phyloP scores from a whole-genome alignment of 257 asterid genomes.

The Misopates orontium region DNA sequence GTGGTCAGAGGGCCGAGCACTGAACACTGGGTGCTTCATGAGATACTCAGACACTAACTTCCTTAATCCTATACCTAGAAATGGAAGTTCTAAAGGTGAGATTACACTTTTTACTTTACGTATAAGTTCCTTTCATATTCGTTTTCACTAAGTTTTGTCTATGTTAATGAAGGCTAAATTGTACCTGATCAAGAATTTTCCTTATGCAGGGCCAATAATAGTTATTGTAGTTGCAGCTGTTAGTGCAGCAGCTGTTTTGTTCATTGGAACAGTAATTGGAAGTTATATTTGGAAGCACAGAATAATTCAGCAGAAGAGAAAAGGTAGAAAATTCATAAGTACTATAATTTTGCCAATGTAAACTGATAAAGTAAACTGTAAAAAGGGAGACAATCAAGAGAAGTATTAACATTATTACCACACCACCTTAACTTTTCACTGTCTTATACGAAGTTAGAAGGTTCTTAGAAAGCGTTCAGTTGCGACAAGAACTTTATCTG shows the following conservation, averaged over 20 bases:
- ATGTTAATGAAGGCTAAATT: not conserved
- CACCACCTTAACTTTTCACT: no score
- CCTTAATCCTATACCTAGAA: constrained; percentile 51
- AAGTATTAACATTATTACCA: no score
- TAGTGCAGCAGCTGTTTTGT: constrained; percentile 54
- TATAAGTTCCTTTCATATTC: no score
- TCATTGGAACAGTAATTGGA: constrained; percentile 50
- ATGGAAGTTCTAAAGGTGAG: constrained; percentile 65
- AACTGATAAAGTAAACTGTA: no score
- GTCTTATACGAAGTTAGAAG: no score
- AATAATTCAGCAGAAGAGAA: constrained; percentile 65
- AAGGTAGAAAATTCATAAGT: constrained; percentile 40
- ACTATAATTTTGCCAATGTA: no score
- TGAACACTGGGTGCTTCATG: constrained; percentile 70
- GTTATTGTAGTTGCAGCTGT: constrained; percentile 48
- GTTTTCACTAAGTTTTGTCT: not conserved
- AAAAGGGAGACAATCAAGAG: no score
- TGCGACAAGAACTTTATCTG: no score
- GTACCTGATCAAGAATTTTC: constrained; percentile 12
- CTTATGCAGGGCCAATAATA: constrained; percentile 49
- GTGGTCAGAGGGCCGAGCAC: constrained; percentile 58
- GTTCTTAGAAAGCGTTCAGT: no score
- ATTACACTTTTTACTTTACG: not conserved
- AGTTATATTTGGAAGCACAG: constrained; percentile 53
- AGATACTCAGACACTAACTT: constrained; percentile 63